Evolutionary conservation across 805 yeast species (phyloP), one percentile per base, ranked within the genome.

Genomic region (Kodamaea nitidulidarum): DNA sequence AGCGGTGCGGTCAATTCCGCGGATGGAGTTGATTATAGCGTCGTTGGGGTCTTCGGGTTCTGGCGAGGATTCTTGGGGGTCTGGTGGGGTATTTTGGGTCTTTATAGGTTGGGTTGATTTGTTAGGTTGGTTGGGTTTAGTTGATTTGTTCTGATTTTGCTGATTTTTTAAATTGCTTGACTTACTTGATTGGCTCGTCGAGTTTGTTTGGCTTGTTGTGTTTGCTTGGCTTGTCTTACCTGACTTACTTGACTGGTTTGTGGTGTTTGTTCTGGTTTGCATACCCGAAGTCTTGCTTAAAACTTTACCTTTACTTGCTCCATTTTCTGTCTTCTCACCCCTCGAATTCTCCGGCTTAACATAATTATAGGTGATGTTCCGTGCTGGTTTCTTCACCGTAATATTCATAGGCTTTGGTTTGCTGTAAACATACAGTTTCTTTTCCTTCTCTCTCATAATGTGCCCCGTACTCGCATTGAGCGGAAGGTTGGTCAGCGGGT

Each of bases 1-100:
- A 0, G 95, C 82, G 3, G 53, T 51, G 40, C 76, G 79, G 59
- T 91, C 98, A 8, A 91, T 84, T 2, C 96, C 96, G 42, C 69
- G 56, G 32, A 74, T 55, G 6, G 73, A 67, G n/a, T 61, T 56
- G 34, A 76, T 73, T 15, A 76, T 47, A 18, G 52, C 54, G 10
- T 63, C 63, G 43, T 67, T 67, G 15, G 63, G 65, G 29, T 40
- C 41, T 17, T 37, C 27, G 27, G 27, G 27, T 10, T 9, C 11
- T n/a, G n/a, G n/a, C n/a, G n/a, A n/a, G n/a, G n/a, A n/a, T n/a
- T n/a, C n/a, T n/a, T n/a, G n/a, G n/a, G n/a, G n/a, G n/a, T n/a
- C n/a, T n/a, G n/a, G n/a, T n/a, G n/a, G n/a, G n/a, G n/a, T 14
- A 25, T 25, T 25, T 21, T 7, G 8, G 9, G 29, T 40, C 14